Base-by-base conservation (phyloP, 306 rosid species). In the Rosa rugosa region DNA sequence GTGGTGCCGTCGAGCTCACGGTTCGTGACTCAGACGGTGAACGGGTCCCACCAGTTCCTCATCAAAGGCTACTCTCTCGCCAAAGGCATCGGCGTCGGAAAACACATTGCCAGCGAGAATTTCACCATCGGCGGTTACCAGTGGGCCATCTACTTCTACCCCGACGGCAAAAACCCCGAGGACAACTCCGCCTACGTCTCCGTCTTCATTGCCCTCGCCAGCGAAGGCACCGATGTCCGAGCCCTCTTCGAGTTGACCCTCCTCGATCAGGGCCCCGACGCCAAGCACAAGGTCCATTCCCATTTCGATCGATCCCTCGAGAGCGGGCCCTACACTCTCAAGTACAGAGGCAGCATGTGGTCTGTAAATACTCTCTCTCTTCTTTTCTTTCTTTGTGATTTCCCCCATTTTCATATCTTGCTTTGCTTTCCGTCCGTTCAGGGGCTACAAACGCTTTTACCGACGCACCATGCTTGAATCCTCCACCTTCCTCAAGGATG, bases 281-380 rank as follows among this genome's bases (percentile, higher is more conserved):
- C 84, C n/a, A 91, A 92, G 73, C 99, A 95, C 70, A 95, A 95
- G 86, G 96, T 95, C 16, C 98, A 95, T 75, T 89, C 92, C 87
- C 98, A 92, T 84, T 95, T 95, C 69, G 97, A 95, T 77, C 95
- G 99, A 5, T 83, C 94, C 16, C 96, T 95, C 22, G 97, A 92
- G 80, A 90, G 97, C 54, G 99, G 99, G 5, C 99, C 99, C 41
- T 95, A 91, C 64, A 91, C 99, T 64, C 93, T 95, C 85, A 95
- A 92, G 88, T 92, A 92, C 66, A 79, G 98, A 50, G 99, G 99
- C 42, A 95, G 99, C 89, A 95, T 92, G 99, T 95, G 99, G 99
- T 94, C 14, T 14, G 92, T 10, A 6, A 41, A 40, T 40, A 40
- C 6, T 12, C 18, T 65, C 56, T 27, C 6, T 12, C 18, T 65